Evolutionary conservation across 768 basidiomycete genomes (phyloP).

Genomic region (Amanita polypyramis): DNA sequence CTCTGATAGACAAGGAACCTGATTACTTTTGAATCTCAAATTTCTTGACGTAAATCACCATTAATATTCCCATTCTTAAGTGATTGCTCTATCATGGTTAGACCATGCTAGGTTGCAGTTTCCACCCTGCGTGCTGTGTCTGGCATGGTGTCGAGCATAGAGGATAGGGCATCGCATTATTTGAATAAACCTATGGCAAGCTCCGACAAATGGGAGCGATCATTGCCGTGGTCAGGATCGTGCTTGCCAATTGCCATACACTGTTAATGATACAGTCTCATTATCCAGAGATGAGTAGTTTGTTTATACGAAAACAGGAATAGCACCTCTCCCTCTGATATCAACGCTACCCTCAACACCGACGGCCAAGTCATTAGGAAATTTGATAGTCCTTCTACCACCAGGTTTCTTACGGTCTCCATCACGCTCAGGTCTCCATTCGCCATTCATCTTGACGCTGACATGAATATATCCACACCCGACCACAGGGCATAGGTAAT

Average conservation of each 20-base stretch:
- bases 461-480: slow-evolving; percentile 43
- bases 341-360: slow-evolving; percentile 6
- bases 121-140: neutral
- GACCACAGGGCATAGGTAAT: slow-evolving; percentile 58
- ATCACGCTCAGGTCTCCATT: slow-evolving; percentile 51
- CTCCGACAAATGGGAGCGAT: too few relatives aligned
- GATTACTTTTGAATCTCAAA: slow-evolving; percentile 48
- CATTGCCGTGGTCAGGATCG: too few relatives aligned
- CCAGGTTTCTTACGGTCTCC: slow-evolving; percentile 6
- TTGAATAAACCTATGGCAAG: too few relatives aligned
- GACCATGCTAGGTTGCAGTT: neutral
- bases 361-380: slow-evolving; percentile 5
- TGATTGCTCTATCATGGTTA: neutral
- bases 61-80: slow-evolving; percentile 38
- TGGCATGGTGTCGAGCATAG: neutral
- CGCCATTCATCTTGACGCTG: slow-evolving; percentile 47
- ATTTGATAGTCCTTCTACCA: slow-evolving; percentile 6
- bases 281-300: neutral
- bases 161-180: too few relatives aligned
- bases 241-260: too few relatives aligned
- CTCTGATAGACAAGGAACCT: too few relatives aligned
- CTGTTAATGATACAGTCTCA: neutral
- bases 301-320: slow-evolving; percentile 31
- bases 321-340: slow-evolving; percentile 24
- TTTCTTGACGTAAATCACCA: slow-evolving; percentile 45